Base-by-base conservation (phyloP, 2,329 filamentous ascomycete genomes). In the Pseudocercospora cruenta region DNA sequence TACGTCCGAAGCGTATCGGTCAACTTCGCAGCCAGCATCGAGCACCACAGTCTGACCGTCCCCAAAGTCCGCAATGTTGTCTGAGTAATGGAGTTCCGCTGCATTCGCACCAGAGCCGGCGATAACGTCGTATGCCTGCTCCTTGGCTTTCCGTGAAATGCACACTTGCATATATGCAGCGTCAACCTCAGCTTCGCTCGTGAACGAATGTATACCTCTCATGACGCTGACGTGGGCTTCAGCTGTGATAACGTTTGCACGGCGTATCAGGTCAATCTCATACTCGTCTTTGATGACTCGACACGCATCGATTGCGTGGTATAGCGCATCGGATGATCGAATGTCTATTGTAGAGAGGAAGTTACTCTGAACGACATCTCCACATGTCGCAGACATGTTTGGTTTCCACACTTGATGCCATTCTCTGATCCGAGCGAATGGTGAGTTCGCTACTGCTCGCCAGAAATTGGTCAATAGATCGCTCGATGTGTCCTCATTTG, bases 81-180 rank as follows among this genome's bases (percentile, higher is more conserved):
- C 87, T 51, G 87, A 86, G 78, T 99, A 99, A 79, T 99, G 95
- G 47, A 98, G 82, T 0, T 91, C 94, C 14, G 91, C 89, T 5
- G 91, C 93, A 75, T 95, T 95, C n/a, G 83, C 76, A 0, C 94
- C 94, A 1, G 91, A 88, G 1, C 91, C 94, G 54, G 92, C 92
- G 72, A 99, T 97, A n/a, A 93, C 87, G 55, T 90, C 87, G 77
- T 99, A 99, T 0, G 94, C 89, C 81, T 96, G 92, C 59, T 87
- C 83, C 69, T 90, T 91, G 3, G 92, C 90, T 68, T 91, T 91
- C 60, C 86, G 83, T 7, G 89, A 85, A 58, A 91, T 88, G 77
- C 93, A 97, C 22, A 87, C 86, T 36, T 87, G 85, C 24, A 90
- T 82, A 75, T 96, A 96, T 10, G 90, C 82, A 51, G 91, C 93